Evolutionary conservation across 2,329 filamentous ascomycete genomes (phyloP), one percentile per base, ranked within the genome.

Genomic region (Fusarium globosum): DNA sequence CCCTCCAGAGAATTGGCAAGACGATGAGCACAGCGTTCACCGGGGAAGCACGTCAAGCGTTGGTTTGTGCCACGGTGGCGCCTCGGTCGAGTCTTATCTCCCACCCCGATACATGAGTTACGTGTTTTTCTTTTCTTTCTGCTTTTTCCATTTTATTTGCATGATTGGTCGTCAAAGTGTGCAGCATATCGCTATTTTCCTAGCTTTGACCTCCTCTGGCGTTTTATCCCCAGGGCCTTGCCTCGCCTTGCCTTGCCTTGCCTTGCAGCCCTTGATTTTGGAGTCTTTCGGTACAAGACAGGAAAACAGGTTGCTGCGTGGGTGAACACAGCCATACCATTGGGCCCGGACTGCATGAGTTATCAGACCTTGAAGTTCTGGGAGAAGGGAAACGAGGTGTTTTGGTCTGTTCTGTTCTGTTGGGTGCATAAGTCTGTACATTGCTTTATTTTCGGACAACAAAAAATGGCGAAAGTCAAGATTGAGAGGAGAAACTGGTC

Each of bases 11-110:
- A 62, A 48, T 30, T 28, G 16, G 33, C 66, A 28, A 49, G 49
- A 48, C 16, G 52, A 59, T 23, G 65, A 72, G 55, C 61, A 74
- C 72, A 66, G 55, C 65, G 57, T 75, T 68, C 59, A 51, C 68
- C 58, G 72, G 56, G 71, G 68, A 73, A 67, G 71, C 56, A 55
- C 30, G 56, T 73, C 59, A 73, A 71, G 69, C 72, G 66, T 75
- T 75, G 72, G 48, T 49, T 57, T 68, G 72, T 76, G 58, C 23
- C 39, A 71, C 68, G 5, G 48, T 69, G 70, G 69, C 60, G 66
- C 51, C 62, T 28, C 57, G 51, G 62, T 65, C 49, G 51, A 68
- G 46, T 39, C 53, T 36, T 46, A 35, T 57, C 55, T 71, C 58
- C 39, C 57, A 43, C 66, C 62, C 58, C 41, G 57, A 46, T 35